A percentile compares a stretch with the other conserved stretches of the same genome.
phyloP scores from a whole-genome alignment of 306 rosid species.

The Mimosa bimucronata region DNA sequence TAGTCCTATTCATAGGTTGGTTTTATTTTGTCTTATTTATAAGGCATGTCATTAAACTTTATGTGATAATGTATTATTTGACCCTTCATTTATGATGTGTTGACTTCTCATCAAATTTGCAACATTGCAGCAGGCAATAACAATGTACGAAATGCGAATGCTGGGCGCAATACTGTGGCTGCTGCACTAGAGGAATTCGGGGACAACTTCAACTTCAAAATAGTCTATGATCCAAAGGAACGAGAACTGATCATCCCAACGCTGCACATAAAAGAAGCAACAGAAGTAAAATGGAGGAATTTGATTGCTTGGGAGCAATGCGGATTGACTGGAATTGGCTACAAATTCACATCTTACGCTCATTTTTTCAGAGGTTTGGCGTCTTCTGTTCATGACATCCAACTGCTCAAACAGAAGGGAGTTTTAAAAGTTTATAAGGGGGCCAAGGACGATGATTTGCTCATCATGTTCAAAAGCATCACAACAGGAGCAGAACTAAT shows the following conservation, averaged over 20 bases:
- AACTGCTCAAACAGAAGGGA: not conserved
- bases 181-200: not conserved
- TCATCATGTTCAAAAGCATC: not conserved
- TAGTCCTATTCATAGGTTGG: too few species aligned
- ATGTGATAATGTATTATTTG: too few species aligned
- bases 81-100: too few species aligned
- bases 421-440: not conserved
- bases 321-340: not conserved
- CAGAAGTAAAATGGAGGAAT: slow-evolving; percentile 9
- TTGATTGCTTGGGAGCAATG: slow-evolving; percentile 24
- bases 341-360: not conserved
- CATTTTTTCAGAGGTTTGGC: slow-evolving; percentile 6
- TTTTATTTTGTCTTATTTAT: too few species aligned
- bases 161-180: too few species aligned
- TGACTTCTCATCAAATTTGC: too few species aligned
- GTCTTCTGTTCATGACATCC: not conserved
- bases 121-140: too few species aligned
- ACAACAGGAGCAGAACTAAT: not conserved
- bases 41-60: too few species aligned
- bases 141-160: too few species aligned
- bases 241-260: not conserved
- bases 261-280: slow-evolving; percentile 1
- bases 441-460: not conserved
- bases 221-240: not conserved
- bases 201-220: not conserved